These are phyloP conservation scores for Erigeron canadensis DNA, from an alignment of 129 eudicot species.

Conservation along the genomic window DNA sequence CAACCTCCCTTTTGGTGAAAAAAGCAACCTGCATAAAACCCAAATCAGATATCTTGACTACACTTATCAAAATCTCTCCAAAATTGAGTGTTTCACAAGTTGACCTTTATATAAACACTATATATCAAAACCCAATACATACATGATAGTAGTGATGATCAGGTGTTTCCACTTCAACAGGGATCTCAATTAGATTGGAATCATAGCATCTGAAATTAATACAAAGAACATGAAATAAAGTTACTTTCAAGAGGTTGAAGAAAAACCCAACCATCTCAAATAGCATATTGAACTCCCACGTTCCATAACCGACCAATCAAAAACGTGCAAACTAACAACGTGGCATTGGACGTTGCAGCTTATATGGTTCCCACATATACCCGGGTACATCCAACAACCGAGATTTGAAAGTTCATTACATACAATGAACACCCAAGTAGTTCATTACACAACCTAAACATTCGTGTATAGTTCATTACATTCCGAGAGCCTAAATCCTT, in stretches of 20 bases:
- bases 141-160: constrained; percentile 91
- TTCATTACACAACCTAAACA: too few species aligned
- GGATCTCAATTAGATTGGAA: constrained; percentile 66
- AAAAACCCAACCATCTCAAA: background rate
- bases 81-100: background rate
- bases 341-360: too few species aligned
- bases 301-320: too few species aligned
- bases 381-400: too few species aligned
- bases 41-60: constrained; percentile 1
- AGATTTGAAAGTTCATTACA: too few species aligned
- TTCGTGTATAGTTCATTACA: too few species aligned
- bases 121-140: constrained; percentile 25
- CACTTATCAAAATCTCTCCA: background rate
- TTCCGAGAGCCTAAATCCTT: too few species aligned
- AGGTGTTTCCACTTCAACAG: constrained; percentile 77
- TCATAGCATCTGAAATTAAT: constrained; percentile 54
- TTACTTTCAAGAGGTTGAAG: constrained; percentile 16
- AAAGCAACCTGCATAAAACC: constrained; percentile 68
- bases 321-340: too few species aligned
- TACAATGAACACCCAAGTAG: too few species aligned
- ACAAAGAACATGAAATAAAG: background rate
- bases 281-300: constrained; percentile 13
- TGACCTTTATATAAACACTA: background rate
- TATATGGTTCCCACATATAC: too few species aligned
- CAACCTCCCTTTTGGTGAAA: constrained; percentile 64